Percentiles rank a stretch among this genome's conserved stretches.
phyloP scores from a whole-genome alignment of 1,284 basidiomycete genomes.

The Ceratobasidium sp. region DNA sequence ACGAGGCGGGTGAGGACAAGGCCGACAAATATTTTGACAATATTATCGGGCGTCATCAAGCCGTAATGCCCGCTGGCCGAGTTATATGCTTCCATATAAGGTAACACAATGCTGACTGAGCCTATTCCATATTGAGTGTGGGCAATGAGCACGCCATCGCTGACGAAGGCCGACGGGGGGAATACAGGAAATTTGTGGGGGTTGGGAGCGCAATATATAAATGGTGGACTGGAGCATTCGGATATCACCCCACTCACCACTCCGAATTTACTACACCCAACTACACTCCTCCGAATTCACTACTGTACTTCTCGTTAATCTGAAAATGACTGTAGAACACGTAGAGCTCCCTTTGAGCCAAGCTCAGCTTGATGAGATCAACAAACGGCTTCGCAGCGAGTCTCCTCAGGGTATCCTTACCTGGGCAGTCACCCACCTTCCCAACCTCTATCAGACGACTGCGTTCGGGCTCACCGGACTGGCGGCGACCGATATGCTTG shows the following conservation, averaged over 20 bases:
- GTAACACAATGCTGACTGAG: constrained; percentile 22
- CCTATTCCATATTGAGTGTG: constrained; percentile 28
- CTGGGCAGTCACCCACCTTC: constrained; percentile 85
- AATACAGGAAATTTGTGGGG: constrained; percentile 4
- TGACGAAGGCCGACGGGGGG: neutral
- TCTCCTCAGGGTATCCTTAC: constrained; percentile 80
- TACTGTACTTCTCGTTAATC: too few relatives aligned
- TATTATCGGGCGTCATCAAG: neutral
- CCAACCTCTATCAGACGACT: constrained; percentile 85
- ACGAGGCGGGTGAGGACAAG: too few relatives aligned
- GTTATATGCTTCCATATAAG: neutral
- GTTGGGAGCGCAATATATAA: constrained; percentile 11
- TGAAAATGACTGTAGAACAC: constrained; percentile 41
- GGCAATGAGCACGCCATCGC: constrained; percentile 29
- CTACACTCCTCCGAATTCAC: too few relatives aligned
- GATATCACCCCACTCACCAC: constrained; percentile 10
- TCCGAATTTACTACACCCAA: constrained; percentile 12
- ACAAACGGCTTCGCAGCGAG: constrained; percentile 71
- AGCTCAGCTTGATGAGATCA: constrained; percentile 71
- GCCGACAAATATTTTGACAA: neutral
- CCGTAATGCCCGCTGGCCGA: neutral
- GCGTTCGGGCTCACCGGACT: constrained; percentile 93
- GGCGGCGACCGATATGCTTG: constrained; percentile 90
- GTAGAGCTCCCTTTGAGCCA: constrained; percentile 68
- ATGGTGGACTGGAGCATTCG: neutral